phyloP scores from a whole-genome alignment of 2,329 filamentous ascomycete genomes.

The Ceratocystis diversiconidia region DNA sequence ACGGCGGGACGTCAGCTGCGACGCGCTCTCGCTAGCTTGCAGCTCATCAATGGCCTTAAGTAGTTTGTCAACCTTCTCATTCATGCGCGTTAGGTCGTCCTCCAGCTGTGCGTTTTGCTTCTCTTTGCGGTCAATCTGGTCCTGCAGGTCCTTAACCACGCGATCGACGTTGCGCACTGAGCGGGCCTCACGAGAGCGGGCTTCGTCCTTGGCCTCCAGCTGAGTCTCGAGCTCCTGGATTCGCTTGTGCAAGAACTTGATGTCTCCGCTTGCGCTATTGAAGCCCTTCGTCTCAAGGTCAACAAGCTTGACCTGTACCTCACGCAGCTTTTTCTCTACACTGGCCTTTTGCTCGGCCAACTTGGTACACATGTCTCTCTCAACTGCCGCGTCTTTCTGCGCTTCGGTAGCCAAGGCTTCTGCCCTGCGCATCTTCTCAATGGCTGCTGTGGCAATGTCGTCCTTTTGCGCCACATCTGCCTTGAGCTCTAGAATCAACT shows the following conservation, averaged over 20 bases:
- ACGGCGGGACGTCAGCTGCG: slow-evolving; percentile 67
- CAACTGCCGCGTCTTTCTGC: slow-evolving; percentile 78
- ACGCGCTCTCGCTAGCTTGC: slow-evolving; percentile 69
- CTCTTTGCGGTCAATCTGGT: slow-evolving; percentile 83
- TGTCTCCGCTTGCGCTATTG: slow-evolving; percentile 83
- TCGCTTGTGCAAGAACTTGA: slow-evolving; percentile 84
- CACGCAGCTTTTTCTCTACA: slow-evolving; percentile 79
- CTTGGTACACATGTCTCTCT: slow-evolving; percentile 67
- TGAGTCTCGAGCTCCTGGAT: slow-evolving; percentile 92
- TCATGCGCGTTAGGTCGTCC: slow-evolving; percentile 71
- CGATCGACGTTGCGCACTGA: slow-evolving; percentile 87
- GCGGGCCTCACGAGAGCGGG: slow-evolving; percentile 67
- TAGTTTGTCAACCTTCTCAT: slow-evolving; percentile 82
- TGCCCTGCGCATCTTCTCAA: slow-evolving; percentile 93
- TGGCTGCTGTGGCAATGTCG: slow-evolving; percentile 77
- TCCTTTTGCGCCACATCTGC: slow-evolving; percentile 81
- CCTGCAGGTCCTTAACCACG: slow-evolving; percentile 81
- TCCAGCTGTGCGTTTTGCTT: slow-evolving; percentile 68
- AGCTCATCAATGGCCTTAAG: slow-evolving; percentile 87
- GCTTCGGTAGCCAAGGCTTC: slow-evolving; percentile 78
- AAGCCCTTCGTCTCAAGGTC: slow-evolving; percentile 96
- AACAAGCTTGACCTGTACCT: slow-evolving; percentile 76
- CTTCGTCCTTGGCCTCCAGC: slow-evolving; percentile 68
- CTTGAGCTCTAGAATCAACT: slow-evolving; percentile 79
- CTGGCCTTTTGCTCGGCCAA: slow-evolving; percentile 81